A percentile compares a stretch with the other conserved stretches of the same genome.
Evolutionary conservation across 768 basidiomycete species (phyloP).

Genomic region (Sistotremastrum niveocremeum): DNA sequence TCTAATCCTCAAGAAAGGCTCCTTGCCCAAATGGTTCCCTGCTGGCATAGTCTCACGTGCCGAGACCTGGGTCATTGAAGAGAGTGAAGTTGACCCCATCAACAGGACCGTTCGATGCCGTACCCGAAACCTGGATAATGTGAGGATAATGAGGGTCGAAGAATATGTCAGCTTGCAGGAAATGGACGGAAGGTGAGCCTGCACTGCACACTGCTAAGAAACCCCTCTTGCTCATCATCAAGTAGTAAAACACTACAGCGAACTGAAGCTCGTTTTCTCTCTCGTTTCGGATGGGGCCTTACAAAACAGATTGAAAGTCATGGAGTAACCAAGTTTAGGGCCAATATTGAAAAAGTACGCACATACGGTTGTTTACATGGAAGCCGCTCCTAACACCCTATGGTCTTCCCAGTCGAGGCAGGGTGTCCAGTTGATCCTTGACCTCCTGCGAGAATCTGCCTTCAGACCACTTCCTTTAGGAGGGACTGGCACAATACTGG

Average conservation of each 20-base stretch:
- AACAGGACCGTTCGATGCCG: constrained; percentile 63
- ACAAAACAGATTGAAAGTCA: constrained; percentile 80
- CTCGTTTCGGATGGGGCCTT: constrained; percentile 82
- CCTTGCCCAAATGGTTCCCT: constrained; percentile 87
- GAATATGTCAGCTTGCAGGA: constrained; percentile 68
- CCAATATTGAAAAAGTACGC: constrained; percentile 71
- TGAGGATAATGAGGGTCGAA: constrained; percentile 87
- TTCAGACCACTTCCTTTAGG: constrained; percentile 34
- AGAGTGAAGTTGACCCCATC: constrained; percentile 83
- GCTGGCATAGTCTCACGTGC: constrained; percentile 69
- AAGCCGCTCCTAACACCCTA: background rate
- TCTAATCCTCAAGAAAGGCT: constrained; percentile 83
- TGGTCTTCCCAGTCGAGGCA: constrained; percentile 52
- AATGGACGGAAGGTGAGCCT: constrained; percentile 50
- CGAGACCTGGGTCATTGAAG: constrained; percentile 91
- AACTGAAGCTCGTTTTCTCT: constrained; percentile 79
- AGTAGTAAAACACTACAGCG: constrained; percentile 67
- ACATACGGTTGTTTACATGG: background rate
- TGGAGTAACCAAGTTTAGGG: constrained; percentile 73
- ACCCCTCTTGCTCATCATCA: constrained; percentile 1
- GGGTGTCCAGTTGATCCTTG: constrained; percentile 73
- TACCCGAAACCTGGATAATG: constrained; percentile 87
- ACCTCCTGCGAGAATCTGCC: constrained; percentile 65
- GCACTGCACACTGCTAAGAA: background rate
- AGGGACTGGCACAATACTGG: constrained; percentile 2